Conservation (phyloP, 192 early-diverging fungal genomes). For the Mortierella alpina region DNA sequence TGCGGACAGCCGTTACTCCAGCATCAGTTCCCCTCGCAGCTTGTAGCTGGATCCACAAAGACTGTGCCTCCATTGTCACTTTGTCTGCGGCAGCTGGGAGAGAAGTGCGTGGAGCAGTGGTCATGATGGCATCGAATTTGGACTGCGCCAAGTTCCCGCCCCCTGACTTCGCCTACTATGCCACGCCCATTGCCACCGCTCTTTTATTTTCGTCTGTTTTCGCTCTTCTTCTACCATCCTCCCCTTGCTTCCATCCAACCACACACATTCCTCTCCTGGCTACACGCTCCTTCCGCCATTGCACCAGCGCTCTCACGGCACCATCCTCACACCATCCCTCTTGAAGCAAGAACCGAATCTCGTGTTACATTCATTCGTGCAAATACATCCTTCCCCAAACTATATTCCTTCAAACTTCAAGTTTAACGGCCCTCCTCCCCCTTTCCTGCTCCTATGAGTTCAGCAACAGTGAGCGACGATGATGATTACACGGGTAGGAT, state of each 20-base stretch:
- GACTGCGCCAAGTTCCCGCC: no score
- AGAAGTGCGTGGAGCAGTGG: no score
- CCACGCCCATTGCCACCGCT: background rate
- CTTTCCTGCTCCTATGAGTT: conserved; percentile 8
- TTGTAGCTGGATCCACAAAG: no score
- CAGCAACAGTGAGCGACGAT: conserved; percentile 30
- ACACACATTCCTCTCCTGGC: background rate
- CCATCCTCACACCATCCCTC: no score
- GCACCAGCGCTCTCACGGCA: conserved; percentile 3
- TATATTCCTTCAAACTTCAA: background rate
- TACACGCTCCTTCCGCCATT: background rate
- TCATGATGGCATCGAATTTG: no score
- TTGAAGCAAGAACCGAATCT: no score
- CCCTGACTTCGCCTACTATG: background rate
- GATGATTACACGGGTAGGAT: conserved; percentile 34
- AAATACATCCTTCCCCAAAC: background rate
- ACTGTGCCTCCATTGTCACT: no score
- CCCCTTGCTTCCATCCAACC: background rate
- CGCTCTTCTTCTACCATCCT: background rate
- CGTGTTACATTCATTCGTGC: background rate
- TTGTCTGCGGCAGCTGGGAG: no score
- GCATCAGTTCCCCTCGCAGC: background rate
- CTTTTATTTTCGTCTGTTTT: background rate
- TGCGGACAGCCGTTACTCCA: background rate
- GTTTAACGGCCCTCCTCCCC: background rate